Base-by-base conservation (phyloP, 1,284 basidiomycete species). In the Exobasidium rhododendri region DNA sequence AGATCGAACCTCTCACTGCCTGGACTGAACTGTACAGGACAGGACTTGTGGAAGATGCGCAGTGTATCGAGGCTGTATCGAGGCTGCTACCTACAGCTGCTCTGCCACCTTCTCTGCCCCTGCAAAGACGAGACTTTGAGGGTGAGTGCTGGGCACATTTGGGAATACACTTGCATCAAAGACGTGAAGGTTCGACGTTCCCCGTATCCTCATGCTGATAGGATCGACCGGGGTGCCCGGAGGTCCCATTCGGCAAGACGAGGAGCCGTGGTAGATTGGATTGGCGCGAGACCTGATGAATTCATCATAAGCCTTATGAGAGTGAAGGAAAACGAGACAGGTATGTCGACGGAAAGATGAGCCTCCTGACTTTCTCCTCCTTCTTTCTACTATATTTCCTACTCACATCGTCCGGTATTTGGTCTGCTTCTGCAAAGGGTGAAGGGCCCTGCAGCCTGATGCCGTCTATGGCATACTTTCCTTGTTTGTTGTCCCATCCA, bases 141-240 rank as follows among this genome's bases (percentile, higher is more conserved):
- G 72, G 50, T 74, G 72, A 11, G 64, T 67, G 46, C 69, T 69
- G 43, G 70, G 68, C 53, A 71, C 69, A 45, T 70, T 64, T 0
- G 72, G 72, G 65, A 74, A 72, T 61, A 72, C 66, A 43, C 65
- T 67, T 4, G 66, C 72, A 47, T 74, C 72, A 57, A 68, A 72
- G 2, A 74, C 71, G 26, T 64, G 52, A n/a, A 74, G 51, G 1
- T 71, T 67, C 17, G 69, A 63, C 1, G 55, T 63, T 17, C 70
- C 70, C 11, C 69, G 61, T 1, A 74, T 65, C 43, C 65, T 64
- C 40, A 74, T 44, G 11, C 29, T 28, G 17, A 59, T 43, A n/a
- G 60, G 63, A 28, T 73, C 71, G 26, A 74, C 64, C 24, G 69
- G 68, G n/a, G 63, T 56, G 17, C 70, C 64, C 7, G 22, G 20